phyloP scores from a whole-genome alignment of 2,329 filamentous ascomycete genomes.

The Ophiostoma perfectum region DNA sequence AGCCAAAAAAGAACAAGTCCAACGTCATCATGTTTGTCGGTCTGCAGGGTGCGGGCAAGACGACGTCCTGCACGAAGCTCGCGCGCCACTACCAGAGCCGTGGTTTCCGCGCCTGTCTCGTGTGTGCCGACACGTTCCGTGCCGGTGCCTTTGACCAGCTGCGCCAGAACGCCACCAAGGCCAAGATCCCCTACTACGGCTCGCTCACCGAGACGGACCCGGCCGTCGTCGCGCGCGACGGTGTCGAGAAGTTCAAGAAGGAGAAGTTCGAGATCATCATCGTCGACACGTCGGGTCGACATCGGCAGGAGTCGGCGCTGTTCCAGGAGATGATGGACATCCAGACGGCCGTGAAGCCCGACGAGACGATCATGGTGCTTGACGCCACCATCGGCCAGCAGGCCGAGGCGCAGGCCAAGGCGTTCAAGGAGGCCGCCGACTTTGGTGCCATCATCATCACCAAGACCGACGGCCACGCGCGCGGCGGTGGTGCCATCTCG shows the following conservation, averaged over 20 bases:
- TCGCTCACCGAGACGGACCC: constrained; percentile 95
- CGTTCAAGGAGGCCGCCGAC: constrained; percentile 94
- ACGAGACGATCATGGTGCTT: constrained; percentile 97
- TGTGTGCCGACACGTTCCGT: constrained; percentile 97
- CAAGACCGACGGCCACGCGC: constrained; percentile 93
- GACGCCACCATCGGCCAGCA: constrained; percentile 96
- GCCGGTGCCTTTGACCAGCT: constrained; percentile 97
- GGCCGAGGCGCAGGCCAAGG: constrained; percentile 87
- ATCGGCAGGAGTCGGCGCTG: constrained; percentile 88
- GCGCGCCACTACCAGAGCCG: constrained; percentile 90
- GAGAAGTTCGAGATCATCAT: constrained; percentile 98
- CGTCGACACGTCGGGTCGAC: constrained; percentile 91
- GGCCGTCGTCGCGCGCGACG: constrained; percentile 85
- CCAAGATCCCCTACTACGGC: constrained; percentile 98
- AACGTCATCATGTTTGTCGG: constrained; percentile 99
- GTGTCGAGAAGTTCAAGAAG: constrained; percentile 98
- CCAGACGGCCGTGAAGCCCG: constrained; percentile 78
- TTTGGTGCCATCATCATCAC: constrained; percentile 99
- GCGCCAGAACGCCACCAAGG: constrained; percentile 98
- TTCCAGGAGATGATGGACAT: constrained; percentile 99
- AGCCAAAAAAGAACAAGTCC: constrained; percentile 89
- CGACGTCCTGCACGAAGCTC: constrained; percentile 95
- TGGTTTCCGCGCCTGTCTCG: constrained; percentile 86
- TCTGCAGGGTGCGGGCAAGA: constrained; percentile 95
- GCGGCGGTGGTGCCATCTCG: constrained; percentile 93